phyloP scores from a whole-genome alignment of 2,329 filamentous ascomycete genomes.

The Pseudocercospora cruenta region DNA sequence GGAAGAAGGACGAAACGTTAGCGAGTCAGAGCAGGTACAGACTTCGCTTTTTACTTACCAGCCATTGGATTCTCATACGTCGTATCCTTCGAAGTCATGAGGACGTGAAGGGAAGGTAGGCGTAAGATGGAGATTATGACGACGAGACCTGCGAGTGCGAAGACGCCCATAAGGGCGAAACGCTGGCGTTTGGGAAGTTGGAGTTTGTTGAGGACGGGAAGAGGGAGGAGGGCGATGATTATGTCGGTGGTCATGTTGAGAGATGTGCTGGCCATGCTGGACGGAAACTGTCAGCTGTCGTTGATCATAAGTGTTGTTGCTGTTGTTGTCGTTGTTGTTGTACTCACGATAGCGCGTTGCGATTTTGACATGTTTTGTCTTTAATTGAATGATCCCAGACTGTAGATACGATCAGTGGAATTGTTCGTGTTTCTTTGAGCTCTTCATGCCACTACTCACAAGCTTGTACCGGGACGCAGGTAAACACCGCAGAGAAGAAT shows the following conservation, averaged over 20 bases:
- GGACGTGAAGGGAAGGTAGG: constrained; percentile 32
- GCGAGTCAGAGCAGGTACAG: background rate
- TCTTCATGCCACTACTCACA: background rate
- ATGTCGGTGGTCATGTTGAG: constrained; percentile 44
- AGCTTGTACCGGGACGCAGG: constrained; percentile 45
- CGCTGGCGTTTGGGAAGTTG: constrained; percentile 38
- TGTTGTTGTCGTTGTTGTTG: no score
- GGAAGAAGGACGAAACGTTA: background rate
- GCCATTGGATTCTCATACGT: constrained; percentile 37
- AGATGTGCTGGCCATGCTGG: constrained; percentile 38
- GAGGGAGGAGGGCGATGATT: constrained; percentile 39
- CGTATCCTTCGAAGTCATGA: constrained; percentile 32
- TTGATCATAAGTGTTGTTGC: constrained; percentile 8
- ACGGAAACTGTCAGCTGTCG: background rate
- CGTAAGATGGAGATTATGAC: constrained; percentile 39
- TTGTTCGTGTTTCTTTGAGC: background rate
- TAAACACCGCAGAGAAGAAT: constrained; percentile 44
- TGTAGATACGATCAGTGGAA: constrained; percentile 13
- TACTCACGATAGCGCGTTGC: constrained; percentile 14
- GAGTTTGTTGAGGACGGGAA: constrained; percentile 39
- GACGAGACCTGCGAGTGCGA: constrained; percentile 38
- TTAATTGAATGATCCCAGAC: constrained; percentile 44
- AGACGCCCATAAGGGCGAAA: constrained; percentile 39
- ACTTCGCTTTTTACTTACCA: background rate
- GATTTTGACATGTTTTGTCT: constrained; percentile 13